Conservation (phyloP, 1,139 yeast genomes). For the Casaregolazyma lundiana region DNA sequence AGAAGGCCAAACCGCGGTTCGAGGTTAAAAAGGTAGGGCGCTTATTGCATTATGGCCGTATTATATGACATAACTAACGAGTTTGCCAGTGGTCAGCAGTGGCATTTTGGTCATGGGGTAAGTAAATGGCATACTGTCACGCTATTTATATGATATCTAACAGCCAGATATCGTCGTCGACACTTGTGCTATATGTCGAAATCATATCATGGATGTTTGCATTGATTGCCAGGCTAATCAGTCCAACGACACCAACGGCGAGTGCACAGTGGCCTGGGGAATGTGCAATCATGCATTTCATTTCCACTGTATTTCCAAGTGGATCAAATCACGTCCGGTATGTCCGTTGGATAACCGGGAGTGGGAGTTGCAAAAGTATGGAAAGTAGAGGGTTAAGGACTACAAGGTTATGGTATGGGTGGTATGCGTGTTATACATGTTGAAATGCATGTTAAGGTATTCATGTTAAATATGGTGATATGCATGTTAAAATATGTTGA, state of each 20-base stretch:
- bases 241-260: slow-evolving; percentile 60
- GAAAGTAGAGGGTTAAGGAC: slow-evolving; percentile 35
- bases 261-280: slow-evolving; percentile 98
- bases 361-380: slow-evolving; percentile 82
- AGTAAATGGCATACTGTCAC: slow-evolving; percentile 25
- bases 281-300: slow-evolving; percentile 92
- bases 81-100: slow-evolving; percentile 84
- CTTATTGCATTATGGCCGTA: neutral
- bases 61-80: slow-evolving; percentile 25
- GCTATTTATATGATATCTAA: neutral
- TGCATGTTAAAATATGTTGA: neutral
- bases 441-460: neutral
- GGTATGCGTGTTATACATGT: neutral
- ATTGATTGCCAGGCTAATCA: slow-evolving; percentile 91
- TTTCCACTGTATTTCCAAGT: slow-evolving; percentile 89
- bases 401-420: slow-evolving; percentile 3
- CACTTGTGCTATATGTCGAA: slow-evolving; percentile 96
- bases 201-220: slow-evolving; percentile 97
- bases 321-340: slow-evolving; percentile 96
- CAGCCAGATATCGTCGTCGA: slow-evolving; percentile 72
- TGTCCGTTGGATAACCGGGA: slow-evolving; percentile 96
- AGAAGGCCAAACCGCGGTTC: slow-evolving; percentile 47
- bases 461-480: neutral
- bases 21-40: slow-evolving; percentile 53
- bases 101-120: slow-evolving; percentile 99